Percentiles rank a stretch among this genome's conserved stretches.
Conservation (phyloP, 176 grass and related monocot species). For the Poa annua region DNA sequence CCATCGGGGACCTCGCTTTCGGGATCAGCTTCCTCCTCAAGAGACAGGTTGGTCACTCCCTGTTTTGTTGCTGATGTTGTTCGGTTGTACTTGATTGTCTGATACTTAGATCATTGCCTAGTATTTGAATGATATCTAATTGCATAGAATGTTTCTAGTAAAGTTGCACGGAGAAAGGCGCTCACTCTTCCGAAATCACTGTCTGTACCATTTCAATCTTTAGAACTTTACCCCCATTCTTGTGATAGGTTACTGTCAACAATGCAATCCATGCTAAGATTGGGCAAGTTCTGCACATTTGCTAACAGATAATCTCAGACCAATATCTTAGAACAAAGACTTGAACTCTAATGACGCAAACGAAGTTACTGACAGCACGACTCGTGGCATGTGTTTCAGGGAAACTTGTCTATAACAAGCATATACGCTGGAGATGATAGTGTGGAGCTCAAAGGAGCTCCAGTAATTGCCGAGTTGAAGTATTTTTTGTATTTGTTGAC, state of each 20-base stretch:
- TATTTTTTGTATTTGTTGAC: conserved; percentile 85
- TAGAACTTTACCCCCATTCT: neutral
- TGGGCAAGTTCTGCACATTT: neutral
- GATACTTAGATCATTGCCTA: conserved; percentile 2
- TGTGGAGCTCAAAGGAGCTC: conserved; percentile 76
- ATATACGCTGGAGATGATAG: conserved; percentile 89
- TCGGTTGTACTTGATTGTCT: neutral
- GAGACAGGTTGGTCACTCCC: conserved; percentile 64
- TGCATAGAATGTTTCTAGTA: neutral
- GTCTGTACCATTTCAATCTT: neutral
- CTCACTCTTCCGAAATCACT: neutral
- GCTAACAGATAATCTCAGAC: neutral
- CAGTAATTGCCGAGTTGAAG: conserved; percentile 78
- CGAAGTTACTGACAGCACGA: conserved; percentile 30
- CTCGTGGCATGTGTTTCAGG: conserved; percentile 61
- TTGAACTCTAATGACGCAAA: neutral
- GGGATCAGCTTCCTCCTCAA: conserved; percentile 93
- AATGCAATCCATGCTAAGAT: neutral
- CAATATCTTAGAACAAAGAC: neutral
- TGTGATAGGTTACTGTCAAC: neutral
- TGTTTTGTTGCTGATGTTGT: neutral
- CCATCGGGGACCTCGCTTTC: conserved; percentile 91
- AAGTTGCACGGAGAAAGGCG: neutral
- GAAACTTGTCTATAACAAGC: conserved; percentile 86
- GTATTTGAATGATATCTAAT: neutral